Percentiles rank a stretch among this genome's conserved stretches.
Conservation (phyloP, 2,329 filamentous ascomycete genomes). For the Ophiostoma sp. region DNA sequence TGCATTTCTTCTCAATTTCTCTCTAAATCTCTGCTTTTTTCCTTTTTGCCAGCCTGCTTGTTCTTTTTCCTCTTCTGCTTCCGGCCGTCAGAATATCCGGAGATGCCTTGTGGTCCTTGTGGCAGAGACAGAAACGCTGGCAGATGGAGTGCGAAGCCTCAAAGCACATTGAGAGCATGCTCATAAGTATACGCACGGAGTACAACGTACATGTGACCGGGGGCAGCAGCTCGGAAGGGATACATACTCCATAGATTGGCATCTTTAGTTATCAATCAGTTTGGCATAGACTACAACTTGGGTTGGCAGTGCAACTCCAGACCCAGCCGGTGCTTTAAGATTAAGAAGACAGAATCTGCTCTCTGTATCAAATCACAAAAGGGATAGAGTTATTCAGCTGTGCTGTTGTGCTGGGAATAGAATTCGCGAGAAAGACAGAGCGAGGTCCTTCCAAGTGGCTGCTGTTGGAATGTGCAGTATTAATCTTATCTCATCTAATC, state of each 20-base stretch:
- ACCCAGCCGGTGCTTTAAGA: background rate
- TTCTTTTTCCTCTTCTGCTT: conserved; percentile 7
- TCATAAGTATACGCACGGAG: background rate
- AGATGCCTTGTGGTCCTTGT: background rate
- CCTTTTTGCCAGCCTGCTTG: background rate
- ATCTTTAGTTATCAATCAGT: too few relatives aligned
- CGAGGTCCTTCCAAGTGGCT: background rate
- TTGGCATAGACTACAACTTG: too few relatives aligned
- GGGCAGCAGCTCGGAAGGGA: too few relatives aligned
- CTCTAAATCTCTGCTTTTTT: background rate
- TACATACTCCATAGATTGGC: too few relatives aligned
- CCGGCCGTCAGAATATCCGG: background rate
- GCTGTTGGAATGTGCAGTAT: background rate
- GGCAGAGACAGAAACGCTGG: background rate
- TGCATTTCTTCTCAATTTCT: too few relatives aligned
- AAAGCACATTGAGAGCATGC: background rate
- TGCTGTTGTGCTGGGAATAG: background rate
- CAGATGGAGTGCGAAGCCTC: background rate
- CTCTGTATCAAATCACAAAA: background rate
- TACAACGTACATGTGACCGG: background rate
- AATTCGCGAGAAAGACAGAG: background rate
- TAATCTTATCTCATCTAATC: conserved; percentile 23
- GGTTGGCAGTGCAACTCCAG: conserved; percentile 4
- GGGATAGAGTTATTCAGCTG: too few relatives aligned
- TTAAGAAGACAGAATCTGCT: background rate